Conservation (phyloP, 371 early-diverging fungal genomes). For the Mucor racemosus region DNA sequence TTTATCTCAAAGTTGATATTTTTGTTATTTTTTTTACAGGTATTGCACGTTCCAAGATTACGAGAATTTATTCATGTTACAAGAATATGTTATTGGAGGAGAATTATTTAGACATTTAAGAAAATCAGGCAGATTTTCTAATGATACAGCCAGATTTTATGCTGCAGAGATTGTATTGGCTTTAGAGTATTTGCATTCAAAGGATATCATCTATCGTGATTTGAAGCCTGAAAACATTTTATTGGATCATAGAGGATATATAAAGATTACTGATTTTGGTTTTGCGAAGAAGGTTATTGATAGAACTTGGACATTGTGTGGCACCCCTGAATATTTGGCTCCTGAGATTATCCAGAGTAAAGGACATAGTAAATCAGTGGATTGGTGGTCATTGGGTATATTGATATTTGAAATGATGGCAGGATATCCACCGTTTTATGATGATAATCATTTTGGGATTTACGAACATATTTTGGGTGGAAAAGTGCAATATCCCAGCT, state of each 20-base stretch:
- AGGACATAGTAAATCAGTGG: slow-evolving; percentile 97
- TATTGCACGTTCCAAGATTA: slow-evolving; percentile 90
- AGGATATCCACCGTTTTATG: slow-evolving; percentile 97
- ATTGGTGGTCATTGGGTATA: slow-evolving; percentile 99
- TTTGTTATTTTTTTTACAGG: neutral
- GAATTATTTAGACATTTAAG: slow-evolving; percentile 76
- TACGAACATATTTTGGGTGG: slow-evolving; percentile 84
- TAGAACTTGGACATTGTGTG: slow-evolving; percentile 95
- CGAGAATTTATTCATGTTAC: slow-evolving; percentile 88
- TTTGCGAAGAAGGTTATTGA: slow-evolving; percentile 91
- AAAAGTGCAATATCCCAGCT: slow-evolving; percentile 74
- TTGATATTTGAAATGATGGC: slow-evolving; percentile 96
- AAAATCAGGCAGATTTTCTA: slow-evolving; percentile 69
- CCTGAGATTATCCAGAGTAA: slow-evolving; percentile 98
- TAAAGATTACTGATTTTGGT: slow-evolving; percentile 99
- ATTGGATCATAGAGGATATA: slow-evolving; percentile 90
- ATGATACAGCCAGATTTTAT: slow-evolving; percentile 87
- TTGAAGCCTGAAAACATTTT: slow-evolving; percentile 95
- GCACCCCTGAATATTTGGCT: slow-evolving; percentile 98
- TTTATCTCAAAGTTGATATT: no score
- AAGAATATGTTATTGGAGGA: slow-evolving; percentile 97
- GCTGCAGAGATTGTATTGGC: slow-evolving; percentile 80
- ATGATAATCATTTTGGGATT: slow-evolving; percentile 89
- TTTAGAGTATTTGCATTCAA: slow-evolving; percentile 91
- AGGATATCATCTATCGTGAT: slow-evolving; percentile 95